phyloP scores from a whole-genome alignment of 495 filamentous ascomycete species.

The Lindgomyces ingoldianus region DNA sequence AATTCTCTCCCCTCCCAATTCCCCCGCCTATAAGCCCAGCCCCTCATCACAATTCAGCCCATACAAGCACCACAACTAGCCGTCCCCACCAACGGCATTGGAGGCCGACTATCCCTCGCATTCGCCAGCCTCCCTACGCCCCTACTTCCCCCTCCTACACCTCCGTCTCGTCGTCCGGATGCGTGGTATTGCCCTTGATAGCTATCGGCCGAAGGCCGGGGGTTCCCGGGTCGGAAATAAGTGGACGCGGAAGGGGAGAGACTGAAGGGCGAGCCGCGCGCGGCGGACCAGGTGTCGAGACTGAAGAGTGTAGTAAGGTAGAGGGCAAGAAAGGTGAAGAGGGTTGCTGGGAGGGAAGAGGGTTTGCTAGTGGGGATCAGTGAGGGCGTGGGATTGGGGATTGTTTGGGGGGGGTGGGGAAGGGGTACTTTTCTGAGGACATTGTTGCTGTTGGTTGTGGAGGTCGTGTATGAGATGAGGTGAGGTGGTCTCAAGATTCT shows the following conservation, averaged over 20 bases:
- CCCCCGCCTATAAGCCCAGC: neutral
- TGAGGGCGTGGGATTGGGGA: neutral
- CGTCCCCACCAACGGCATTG: constrained; percentile 16
- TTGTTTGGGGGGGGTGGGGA: neutral
- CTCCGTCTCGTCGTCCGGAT: neutral
- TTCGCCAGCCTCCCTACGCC: constrained; percentile 6
- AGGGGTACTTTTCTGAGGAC: constrained; percentile 4
- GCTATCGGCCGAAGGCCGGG: neutral
- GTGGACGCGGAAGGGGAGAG: constrained; percentile 4
- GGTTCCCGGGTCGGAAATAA: constrained; percentile 22
- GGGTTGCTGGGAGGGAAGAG: constrained; percentile 4
- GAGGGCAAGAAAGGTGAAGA: constrained; percentile 33
- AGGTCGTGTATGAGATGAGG: neutral
- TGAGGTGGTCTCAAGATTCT: neutral
- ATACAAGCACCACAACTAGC: constrained; percentile 29
- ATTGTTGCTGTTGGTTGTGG: neutral
- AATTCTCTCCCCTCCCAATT: neutral
- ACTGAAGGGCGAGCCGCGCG: constrained; percentile 21
- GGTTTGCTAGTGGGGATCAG: constrained; percentile 19
- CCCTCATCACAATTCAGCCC: neutral
- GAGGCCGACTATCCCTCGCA: constrained; percentile 12
- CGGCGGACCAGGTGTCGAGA: constrained; percentile 33
- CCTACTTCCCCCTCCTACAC: neutral
- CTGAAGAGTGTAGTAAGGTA: constrained; percentile 35
- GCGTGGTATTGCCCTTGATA: constrained; percentile 20